A percentile compares a stretch with the other conserved stretches of the same genome.
phyloP scores from a whole-genome alignment of 306 rosid species.

The Cyamopsis tetragonoloba region DNA sequence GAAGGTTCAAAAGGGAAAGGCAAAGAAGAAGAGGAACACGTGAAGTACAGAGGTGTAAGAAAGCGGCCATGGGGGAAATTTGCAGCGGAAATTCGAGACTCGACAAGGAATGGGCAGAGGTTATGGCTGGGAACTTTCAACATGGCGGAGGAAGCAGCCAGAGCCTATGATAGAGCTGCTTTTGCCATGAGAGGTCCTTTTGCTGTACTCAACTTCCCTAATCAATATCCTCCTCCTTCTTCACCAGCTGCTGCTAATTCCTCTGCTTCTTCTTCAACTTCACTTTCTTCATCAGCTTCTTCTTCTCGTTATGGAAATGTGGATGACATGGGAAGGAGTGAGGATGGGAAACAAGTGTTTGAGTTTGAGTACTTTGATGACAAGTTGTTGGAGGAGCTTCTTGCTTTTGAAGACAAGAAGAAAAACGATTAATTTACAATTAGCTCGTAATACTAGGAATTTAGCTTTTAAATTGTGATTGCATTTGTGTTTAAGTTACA shows the following conservation, averaged over 20 bases:
- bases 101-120: constrained; percentile 49
- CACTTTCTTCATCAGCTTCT: constrained; percentile 10
- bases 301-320: not conserved
- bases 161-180: constrained; percentile 87
- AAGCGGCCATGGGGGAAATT: constrained; percentile 80
- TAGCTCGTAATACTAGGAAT: too few species aligned
- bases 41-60: constrained; percentile 61
- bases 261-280: not conserved
- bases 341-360: constrained; percentile 40
- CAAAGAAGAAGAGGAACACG: constrained; percentile 26
- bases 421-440: too few species aligned
- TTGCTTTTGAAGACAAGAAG: constrained; percentile 43
- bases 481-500: too few species aligned
- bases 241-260: not conserved
- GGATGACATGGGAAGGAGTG: not conserved
- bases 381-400: constrained; percentile 69
- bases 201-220: constrained; percentile 68
- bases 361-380: constrained; percentile 71
- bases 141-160: constrained; percentile 85
- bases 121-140: constrained; percentile 77
- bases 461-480: too few species aligned
- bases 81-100: constrained; percentile 84
- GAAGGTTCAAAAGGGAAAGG: constrained; percentile 8
- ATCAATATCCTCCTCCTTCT: constrained; percentile 46
- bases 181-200: constrained; percentile 72